Evolutionary conservation across 2,329 filamentous ascomycete species (phyloP).

Genomic region (Chrysoporthe austroafricana): DNA sequence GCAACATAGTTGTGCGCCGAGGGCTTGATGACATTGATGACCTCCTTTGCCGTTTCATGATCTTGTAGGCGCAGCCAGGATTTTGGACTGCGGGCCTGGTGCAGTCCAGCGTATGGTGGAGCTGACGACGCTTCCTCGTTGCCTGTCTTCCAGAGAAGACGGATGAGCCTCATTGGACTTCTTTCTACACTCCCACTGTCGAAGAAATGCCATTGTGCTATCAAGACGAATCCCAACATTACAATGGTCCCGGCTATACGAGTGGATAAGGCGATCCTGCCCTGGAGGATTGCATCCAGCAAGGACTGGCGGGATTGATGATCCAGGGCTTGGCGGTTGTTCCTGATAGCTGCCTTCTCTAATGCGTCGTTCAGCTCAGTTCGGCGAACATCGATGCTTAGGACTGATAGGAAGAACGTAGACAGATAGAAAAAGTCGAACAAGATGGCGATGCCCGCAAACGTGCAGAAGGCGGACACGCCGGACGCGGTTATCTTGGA

Average conservation of each 20-base stretch:
- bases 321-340: conserved; percentile 37
- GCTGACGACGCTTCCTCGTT: conserved; percentile 36
- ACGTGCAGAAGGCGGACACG: conserved; percentile 75
- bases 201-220: conserved; percentile 79
- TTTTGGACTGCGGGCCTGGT: conserved; percentile 75
- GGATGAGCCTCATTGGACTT: conserved; percentile 27
- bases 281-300: conserved; percentile 64
- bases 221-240: conserved; percentile 72
- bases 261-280: conserved; percentile 70
- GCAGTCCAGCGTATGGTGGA: conserved; percentile 61
- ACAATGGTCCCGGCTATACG: conserved; percentile 75
- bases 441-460: conserved; percentile 73
- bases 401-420: conserved; percentile 78
- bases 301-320: conserved; percentile 52
- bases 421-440: conserved; percentile 80
- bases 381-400: conserved; percentile 78
- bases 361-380: conserved; percentile 77
- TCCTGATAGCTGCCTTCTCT: conserved; percentile 55
- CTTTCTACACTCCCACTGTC: conserved; percentile 42
- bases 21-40: conserved; percentile 77
- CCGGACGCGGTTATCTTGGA: conserved; percentile 70
- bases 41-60: conserved; percentile 75
- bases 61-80: conserved; percentile 80
- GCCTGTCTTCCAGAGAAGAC: conserved; percentile 39
- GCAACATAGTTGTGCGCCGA: conserved; percentile 72